Evolutionary conservation across 441 rosid species (phyloP), one percentile per base, ranked within the genome.

Genomic region (Capsella rubella): DNA sequence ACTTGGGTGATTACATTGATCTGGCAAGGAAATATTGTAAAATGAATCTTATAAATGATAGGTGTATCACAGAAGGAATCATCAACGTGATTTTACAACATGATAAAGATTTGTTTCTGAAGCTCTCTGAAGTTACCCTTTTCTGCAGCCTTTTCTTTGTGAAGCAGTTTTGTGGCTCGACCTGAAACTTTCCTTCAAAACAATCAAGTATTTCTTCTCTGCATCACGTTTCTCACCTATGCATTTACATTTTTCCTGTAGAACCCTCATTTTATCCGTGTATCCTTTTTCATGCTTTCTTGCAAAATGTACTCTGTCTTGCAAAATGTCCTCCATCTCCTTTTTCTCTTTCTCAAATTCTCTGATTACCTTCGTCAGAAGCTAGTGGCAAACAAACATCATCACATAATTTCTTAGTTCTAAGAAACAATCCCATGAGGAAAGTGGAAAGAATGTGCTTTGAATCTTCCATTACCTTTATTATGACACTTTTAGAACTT

Each of bases 301-400:
- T 16, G 72, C 15, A 67, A 52, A 39, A 31, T 47, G 31, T 64
- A 31, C 3, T 18, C 7, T 16, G 42, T 32, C 43, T 64, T 13
- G 69, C 29, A 64, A 46, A 29, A 21, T 27, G 13, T 67, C 27
- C 11, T 40, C 16, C 6, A n/a, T 28, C 16, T n/a, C 72, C n/a
- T 0, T 34, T 12, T 14, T 56, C 15, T 73, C 65, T 27, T 55
- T 64, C 27, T 35, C 34, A 4, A 73, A 45, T 6, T 47, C 31
- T 73, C 35, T 46, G 28, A 55, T n/a, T 37, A 31, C 11, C 50
- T 55, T 64, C 28, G 1, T 52, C 40, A 62, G 45, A 71, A 51
- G 61, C 75, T 71, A 61, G 61, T 11, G 67, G 3, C 15, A 71
- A 40, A 60, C 4, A 61, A 29, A 27, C 59, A 60, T 71, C 67